Evolutionary conservation across 2,329 filamentous ascomycete species (phyloP), one percentile per base, ranked within the genome.

Genomic region (Ophidiomyces ophidiicola): DNA sequence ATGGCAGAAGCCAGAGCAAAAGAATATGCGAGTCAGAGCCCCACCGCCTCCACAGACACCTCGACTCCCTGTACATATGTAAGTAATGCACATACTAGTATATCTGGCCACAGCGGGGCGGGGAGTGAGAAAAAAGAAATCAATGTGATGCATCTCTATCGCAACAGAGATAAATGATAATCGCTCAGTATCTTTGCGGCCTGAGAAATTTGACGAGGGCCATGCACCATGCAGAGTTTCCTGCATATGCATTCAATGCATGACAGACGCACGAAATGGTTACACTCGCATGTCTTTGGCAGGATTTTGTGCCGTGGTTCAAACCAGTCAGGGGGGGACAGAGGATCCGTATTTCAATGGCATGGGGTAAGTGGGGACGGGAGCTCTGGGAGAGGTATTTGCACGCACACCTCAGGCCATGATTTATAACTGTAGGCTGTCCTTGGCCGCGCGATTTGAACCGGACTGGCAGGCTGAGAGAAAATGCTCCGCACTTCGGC

Each of bases 241-340:
- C 20, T 39, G 37, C 37, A 39, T 39, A 33, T 39, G 37, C 37
- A 39, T 26, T 30, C 17, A 33, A 33, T 12, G 12, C 30, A 35
- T 26, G n/a, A 15, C 11, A 25, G 7, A 26, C 33, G 37, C 20
- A n/a, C n/a, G 21, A 26, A 14, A 25, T 21, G 21, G 21, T 23
- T 24, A 28, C 37, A 39, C 37, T 23, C 37, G 18, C 23, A 19
- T 21, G 12, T 11, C 4, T 28, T 33, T 35, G 7, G 14, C 28
- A 17, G 15, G 3, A 19, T 32, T 32, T 18, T 36, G 34, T 26
- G 15, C 6, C 19, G n/a, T 32, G 29, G 12, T 8, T 25, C 4
- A 28, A 23, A 20, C 18, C 12, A 33, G 20, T 15, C n/a, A 24
- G 29, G 21, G 30, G 30, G 29, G 11, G 14, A 33, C n/a, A 21